phyloP scores from a whole-genome alignment of 768 basidiomycete species.

The Phanerochaete carnosa region DNA sequence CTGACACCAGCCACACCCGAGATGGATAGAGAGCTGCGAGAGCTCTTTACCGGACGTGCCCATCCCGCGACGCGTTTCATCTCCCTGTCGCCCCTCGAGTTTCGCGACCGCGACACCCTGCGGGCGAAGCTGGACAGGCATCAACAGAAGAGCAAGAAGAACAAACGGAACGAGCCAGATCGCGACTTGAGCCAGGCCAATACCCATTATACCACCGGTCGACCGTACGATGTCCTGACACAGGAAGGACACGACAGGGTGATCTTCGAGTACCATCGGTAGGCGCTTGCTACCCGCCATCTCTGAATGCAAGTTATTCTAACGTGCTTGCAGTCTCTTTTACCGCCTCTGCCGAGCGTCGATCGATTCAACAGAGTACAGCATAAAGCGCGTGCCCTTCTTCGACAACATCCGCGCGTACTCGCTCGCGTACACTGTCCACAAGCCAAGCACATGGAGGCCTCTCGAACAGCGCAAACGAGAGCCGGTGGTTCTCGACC shows the following conservation, averaged over 20 bases:
- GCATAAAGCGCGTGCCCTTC: conserved; percentile 31
- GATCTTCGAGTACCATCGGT: conserved; percentile 26
- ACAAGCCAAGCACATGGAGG: conserved; percentile 31
- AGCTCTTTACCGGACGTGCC: conserved; percentile 3
- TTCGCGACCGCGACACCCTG: conserved; percentile 12
- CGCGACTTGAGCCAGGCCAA: conserved; percentile 24
- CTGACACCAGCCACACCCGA: conserved; percentile 10
- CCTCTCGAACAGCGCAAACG: conserved; percentile 24
- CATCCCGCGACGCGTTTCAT: conserved; percentile 10
- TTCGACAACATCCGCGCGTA: conserved; percentile 27
- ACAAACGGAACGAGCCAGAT: conserved; percentile 1
- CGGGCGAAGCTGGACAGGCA: conserved; percentile 13
- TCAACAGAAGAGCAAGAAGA: conserved; percentile 14
- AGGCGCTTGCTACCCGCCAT: not conserved
- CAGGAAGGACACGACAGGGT: conserved; percentile 11
- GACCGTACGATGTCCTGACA: not conserved
- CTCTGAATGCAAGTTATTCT: not conserved
- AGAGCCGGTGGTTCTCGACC: conserved; percentile 32
- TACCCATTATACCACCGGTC: conserved; percentile 14
- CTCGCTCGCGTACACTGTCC: conserved; percentile 36
- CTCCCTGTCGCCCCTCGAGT: conserved; percentile 24
- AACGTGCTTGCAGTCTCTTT: conserved; percentile 10
- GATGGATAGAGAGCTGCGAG: not conserved
- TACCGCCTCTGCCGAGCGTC: conserved; percentile 15
- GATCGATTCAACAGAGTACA: conserved; percentile 27